Evolutionary conservation across 1,284 basidiomycete genomes (phyloP).

Genomic region (Ganoderma lucidum): DNA sequence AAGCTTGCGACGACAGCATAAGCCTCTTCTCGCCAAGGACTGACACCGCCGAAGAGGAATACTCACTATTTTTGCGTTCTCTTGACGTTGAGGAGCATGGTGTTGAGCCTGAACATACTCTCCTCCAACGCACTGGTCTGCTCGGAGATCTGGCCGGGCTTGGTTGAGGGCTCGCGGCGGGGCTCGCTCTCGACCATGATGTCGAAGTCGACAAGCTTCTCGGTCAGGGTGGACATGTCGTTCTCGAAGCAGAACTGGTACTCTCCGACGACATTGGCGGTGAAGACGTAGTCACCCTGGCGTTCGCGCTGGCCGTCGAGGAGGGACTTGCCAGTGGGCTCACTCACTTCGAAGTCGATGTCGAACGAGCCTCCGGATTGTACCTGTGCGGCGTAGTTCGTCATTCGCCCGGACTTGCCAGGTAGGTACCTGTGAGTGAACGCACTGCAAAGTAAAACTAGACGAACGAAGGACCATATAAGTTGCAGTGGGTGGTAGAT

Average conservation of each 20-base stretch:
- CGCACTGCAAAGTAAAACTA: slow-evolving; percentile 70
- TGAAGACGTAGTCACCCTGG: slow-evolving; percentile 97
- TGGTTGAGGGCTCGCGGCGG: slow-evolving; percentile 80
- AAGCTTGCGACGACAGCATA: slow-evolving; percentile 54
- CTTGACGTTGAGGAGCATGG: slow-evolving; percentile 87
- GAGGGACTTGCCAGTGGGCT: slow-evolving; percentile 87
- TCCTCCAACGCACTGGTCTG: slow-evolving; percentile 93
- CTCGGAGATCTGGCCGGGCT: slow-evolving; percentile 86
- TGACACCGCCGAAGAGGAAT: slow-evolving; percentile 18
- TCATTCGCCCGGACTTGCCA: slow-evolving; percentile 33
- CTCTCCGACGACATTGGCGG: slow-evolving; percentile 93
- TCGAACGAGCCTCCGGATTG: slow-evolving; percentile 98
- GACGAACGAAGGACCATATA: background rate
- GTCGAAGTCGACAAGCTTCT: slow-evolving; percentile 96
- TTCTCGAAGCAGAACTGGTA: slow-evolving; percentile 99
- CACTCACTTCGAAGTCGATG: slow-evolving; percentile 93
- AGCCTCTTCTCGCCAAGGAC: slow-evolving; percentile 16
- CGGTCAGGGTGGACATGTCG: slow-evolving; percentile 88
- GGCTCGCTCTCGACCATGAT: slow-evolving; percentile 98
- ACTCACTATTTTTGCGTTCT: slow-evolving; percentile 90
- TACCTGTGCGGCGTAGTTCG: slow-evolving; percentile 57
- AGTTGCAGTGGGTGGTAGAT: background rate
- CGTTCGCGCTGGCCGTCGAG: slow-evolving; percentile 89
- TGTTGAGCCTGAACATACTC: slow-evolving; percentile 89
- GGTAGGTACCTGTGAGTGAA: slow-evolving; percentile 43